phyloP scores from a whole-genome alignment of 176 grass and related monocot species.

The Rhynchospora tenuis region DNA sequence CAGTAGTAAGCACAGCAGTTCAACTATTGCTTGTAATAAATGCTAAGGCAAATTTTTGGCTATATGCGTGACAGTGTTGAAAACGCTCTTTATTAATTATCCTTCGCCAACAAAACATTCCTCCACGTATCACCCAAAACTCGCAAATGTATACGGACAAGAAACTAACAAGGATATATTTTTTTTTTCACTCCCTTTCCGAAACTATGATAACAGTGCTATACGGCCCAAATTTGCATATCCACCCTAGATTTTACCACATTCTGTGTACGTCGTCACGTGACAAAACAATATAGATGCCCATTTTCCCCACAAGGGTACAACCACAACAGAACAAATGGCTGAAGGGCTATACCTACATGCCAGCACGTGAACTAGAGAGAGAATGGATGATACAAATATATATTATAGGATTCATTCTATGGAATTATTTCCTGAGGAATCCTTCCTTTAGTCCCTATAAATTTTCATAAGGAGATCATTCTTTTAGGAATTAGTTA shows the following conservation, averaged over 20 bases:
- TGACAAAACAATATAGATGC: constrained; percentile 19
- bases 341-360: constrained; percentile 22
- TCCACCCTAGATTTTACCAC: constrained; percentile 9
- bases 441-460: not conserved
- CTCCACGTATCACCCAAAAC: constrained; percentile 21
- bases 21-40: constrained; percentile 20
- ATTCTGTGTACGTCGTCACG: constrained; percentile 26
- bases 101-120: constrained; percentile 1
- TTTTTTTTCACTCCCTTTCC: not conserved
- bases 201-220: not conserved
- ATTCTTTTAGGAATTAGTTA: not conserved
- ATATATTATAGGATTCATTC: constrained; percentile 2
- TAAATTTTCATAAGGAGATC: not conserved
- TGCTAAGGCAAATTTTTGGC: not conserved
- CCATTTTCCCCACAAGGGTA: constrained; percentile 17
- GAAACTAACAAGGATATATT: not conserved
- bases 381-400: not conserved
- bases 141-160: constrained; percentile 11
- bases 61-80: not conserved
- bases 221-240: not conserved
- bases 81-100: not conserved
- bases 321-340: constrained; percentile 40
- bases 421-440: not conserved
- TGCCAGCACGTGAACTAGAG: constrained; percentile 73
- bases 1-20: not conserved